Evolutionary conservation across 345 rosid species (phyloP).

Genomic region (Ceriops tagal): DNA sequence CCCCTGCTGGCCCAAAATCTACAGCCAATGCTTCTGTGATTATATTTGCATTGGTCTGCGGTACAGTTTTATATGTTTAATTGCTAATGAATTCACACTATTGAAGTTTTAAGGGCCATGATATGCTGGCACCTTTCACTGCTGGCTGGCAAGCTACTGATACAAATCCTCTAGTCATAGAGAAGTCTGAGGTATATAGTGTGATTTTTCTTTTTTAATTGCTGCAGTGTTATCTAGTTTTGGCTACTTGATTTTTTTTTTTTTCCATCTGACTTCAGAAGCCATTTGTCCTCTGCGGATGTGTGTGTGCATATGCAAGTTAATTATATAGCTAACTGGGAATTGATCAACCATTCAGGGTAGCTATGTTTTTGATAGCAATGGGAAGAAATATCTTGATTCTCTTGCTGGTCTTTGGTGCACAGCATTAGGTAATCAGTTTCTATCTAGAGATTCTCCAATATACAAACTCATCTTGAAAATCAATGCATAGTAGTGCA

Average conservation of each 20-base stretch:
- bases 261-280: neutral
- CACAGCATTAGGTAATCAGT: conserved; percentile 73
- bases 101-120: conserved; percentile 84
- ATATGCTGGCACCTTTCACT: conserved; percentile 97
- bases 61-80: neutral
- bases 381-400: conserved; percentile 89
- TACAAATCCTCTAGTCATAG: conserved; percentile 71
- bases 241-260: neutral
- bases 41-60: neutral
- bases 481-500: too few relatives aligned
- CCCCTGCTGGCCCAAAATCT: neutral
- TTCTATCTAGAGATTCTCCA: neutral
- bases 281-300: neutral
- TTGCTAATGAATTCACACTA: conserved; percentile 13
- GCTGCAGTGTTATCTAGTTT: neutral
- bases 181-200: conserved; percentile 67
- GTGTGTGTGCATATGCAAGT: too few relatives aligned
- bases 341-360: conserved; percentile 47
- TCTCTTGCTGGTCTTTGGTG: conserved; percentile 98
- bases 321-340: conserved; percentile 4
- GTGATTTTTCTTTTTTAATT: neutral
- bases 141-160: conserved; percentile 93
- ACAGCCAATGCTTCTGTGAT: neutral
- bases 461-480: neutral
- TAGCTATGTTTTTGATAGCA: conserved; percentile 67